Base-by-base conservation (phyloP, 2,329 filamentous ascomycete genomes). In the Aspergillus caelatus region DNA sequence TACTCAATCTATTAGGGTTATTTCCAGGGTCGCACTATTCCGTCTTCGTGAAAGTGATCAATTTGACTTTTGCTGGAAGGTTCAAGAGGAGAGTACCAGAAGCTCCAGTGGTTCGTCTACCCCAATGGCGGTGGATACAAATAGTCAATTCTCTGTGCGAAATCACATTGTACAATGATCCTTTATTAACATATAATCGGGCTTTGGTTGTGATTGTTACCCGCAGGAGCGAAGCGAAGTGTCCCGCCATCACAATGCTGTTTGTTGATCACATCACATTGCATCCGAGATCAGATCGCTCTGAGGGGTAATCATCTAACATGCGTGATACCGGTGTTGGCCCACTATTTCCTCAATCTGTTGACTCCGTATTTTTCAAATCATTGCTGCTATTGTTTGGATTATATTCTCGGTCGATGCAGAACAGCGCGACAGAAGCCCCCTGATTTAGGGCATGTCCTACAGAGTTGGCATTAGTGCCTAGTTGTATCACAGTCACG, bases 221-320 rank as follows among this genome's bases (percentile, higher is more conserved):
- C 43, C 14, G 21, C 30, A 34, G 53, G 50, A 36, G n/a, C 26
- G 28, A 53, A 57, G 26, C 30, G 41, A 53, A 21, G 32, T 23
- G 28, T 52, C 30, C 43, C n/a, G 26, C 53, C 57, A 61, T 62
- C 50, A 67, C 56, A 43, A 26, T 26, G 43, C 61, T 46, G 57
- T 63, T 63, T 41, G 48, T 60, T 57, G 19, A 48, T 68, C 66
- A 62, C 62, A 68, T 67, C 66, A 68, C 65, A 59, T 61, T 62
- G 54, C 57, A 57, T 65, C 55, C 63, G 55, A 53, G 23, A 45
- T 50, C 46, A 62, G 26, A 41, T 43, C 34, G 30, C 48, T 21
- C 41, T 45, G 53, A 50, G 53, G 28, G 52, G 34, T 39, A 61
- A 11, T 12, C 14, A 54, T 32, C 16, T 6, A n/a, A 41, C 21